Percentiles rank a stretch among this genome's conserved stretches.
Conservation (phyloP, 192 early-diverging fungal genomes). For the Phlyctochytrium bullatum region DNA sequence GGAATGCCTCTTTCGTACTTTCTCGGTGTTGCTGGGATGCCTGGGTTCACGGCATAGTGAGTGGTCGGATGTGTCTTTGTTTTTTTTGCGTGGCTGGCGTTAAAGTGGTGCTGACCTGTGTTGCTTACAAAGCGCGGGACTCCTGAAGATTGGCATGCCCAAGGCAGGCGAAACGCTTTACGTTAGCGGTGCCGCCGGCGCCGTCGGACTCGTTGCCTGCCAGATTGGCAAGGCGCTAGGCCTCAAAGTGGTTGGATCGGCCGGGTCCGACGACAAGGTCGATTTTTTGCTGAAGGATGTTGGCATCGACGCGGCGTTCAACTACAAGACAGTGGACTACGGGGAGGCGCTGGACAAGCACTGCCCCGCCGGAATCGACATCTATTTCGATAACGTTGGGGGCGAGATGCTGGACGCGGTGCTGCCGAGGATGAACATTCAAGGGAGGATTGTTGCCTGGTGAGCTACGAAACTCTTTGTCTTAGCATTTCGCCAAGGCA, state of each 20-base stretch:
- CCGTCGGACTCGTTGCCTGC: slow-evolving; percentile 68
- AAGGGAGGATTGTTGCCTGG: slow-evolving; percentile 67
- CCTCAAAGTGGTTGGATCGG: slow-evolving; percentile 75
- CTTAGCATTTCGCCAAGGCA: too few relatives aligned
- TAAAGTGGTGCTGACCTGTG: too few relatives aligned
- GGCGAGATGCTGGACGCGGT: slow-evolving; percentile 79
- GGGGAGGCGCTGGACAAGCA: slow-evolving; percentile 48
- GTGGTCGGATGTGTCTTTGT: too few relatives aligned
- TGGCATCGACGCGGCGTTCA: slow-evolving; percentile 83
- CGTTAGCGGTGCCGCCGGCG: slow-evolving; percentile 77
- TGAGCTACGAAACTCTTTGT: too few relatives aligned
- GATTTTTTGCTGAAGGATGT: slow-evolving; percentile 59
- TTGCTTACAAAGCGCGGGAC: too few relatives aligned
- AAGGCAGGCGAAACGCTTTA: slow-evolving; percentile 81
- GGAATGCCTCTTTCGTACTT: slow-evolving; percentile 50
- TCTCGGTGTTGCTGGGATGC: slow-evolving; percentile 74
- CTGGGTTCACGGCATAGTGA: slow-evolving; percentile 81
- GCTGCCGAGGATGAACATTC: slow-evolving; percentile 58
- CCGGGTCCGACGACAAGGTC: slow-evolving; percentile 83
- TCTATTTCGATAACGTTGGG: slow-evolving; percentile 85
- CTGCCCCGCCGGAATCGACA: slow-evolving; percentile 79
- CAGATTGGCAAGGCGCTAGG: slow-evolving; percentile 77
- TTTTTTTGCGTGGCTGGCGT: too few relatives aligned
- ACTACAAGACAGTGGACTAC: slow-evolving; percentile 79
- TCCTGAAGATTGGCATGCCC: slow-evolving; percentile 64